These are phyloP conservation scores for Amoeboaphelidium occidentale DNA, from an alignment of 371 early-diverging fungal genomes.

Conservation along the genomic window DNA sequence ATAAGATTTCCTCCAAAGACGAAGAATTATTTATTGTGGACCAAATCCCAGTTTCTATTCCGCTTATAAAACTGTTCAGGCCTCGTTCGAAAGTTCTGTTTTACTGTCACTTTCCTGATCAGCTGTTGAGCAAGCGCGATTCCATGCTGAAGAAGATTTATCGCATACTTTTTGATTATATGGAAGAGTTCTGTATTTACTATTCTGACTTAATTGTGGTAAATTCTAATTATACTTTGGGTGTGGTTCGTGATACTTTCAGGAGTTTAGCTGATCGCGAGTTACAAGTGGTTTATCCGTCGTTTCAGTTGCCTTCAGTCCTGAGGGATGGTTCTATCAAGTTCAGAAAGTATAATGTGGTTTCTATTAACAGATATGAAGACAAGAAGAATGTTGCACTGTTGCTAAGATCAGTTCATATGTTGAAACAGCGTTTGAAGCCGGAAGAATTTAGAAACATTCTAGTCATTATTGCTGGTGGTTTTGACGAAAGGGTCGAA, in stretches of 20 bases:
- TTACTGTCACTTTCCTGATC: constrained; percentile 92
- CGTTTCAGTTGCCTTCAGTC: not conserved
- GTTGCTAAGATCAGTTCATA: constrained; percentile 50
- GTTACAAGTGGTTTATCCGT: not conserved
- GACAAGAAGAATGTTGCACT: constrained; percentile 71
- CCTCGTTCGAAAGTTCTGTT: constrained; percentile 49
- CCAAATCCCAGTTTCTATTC: constrained; percentile 63
- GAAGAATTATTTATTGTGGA: constrained; percentile 61
- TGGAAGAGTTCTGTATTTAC: constrained; percentile 58
- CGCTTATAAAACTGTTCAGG: constrained; percentile 36
- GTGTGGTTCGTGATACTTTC: not conserved
- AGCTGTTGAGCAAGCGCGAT: constrained; percentile 38
- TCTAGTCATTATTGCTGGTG: constrained; percentile 53
- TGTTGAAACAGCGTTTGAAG: constrained; percentile 8
- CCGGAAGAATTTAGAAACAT: constrained; percentile 13
- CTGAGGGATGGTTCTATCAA: not conserved
- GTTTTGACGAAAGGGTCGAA: constrained; percentile 52
- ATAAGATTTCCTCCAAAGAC: constrained; percentile 7
- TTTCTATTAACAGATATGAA: constrained; percentile 82
- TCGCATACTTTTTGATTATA: constrained; percentile 45
- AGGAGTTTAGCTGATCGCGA: not conserved
- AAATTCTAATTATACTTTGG: not conserved
- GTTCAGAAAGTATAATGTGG: constrained; percentile 9
- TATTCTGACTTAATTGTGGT: not conserved
- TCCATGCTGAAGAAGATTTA: constrained; percentile 40